Conservation (phyloP, 768 basidiomycete genomes). For the Podaxis sp. region DNA sequence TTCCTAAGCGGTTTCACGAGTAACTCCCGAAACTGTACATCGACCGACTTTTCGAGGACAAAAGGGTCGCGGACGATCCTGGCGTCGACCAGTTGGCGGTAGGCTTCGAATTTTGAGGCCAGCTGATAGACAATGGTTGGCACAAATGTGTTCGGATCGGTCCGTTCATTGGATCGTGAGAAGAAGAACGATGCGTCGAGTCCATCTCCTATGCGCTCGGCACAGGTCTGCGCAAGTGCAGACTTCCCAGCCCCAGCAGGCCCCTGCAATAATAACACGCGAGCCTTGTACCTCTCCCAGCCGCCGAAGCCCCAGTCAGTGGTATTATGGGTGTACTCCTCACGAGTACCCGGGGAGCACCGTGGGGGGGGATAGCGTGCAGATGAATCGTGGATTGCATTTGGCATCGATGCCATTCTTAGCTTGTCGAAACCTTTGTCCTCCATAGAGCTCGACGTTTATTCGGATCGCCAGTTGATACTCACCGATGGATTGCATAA, state of each 20-base stretch:
- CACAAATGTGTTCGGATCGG: constrained; percentile 14
- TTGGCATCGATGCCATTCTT: background rate
- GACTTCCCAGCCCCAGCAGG: background rate
- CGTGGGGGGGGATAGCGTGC: background rate
- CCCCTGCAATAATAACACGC: background rate
- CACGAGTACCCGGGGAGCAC: background rate
- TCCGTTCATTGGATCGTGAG: background rate
- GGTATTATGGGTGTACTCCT: background rate
- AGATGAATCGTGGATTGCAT: background rate
- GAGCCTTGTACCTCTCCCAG: background rate
- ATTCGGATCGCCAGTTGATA: too few relatives aligned
- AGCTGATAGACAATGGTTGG: constrained; percentile 26
- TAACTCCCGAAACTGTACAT: background rate
- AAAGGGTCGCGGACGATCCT: background rate
- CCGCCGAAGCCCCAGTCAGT: background rate
- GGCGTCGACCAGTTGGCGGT: background rate
- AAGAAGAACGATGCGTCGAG: background rate
- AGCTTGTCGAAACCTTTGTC: background rate
- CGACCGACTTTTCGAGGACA: background rate
- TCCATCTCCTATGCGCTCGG: background rate
- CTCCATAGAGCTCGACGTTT: too few relatives aligned
- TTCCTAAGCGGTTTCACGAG: background rate
- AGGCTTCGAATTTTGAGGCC: background rate
- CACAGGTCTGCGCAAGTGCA: background rate
- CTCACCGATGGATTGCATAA: too few relatives aligned